Conservation (phyloP, 2,329 filamentous ascomycete genomes). For the Ophiocordyceps unilateralis region DNA sequence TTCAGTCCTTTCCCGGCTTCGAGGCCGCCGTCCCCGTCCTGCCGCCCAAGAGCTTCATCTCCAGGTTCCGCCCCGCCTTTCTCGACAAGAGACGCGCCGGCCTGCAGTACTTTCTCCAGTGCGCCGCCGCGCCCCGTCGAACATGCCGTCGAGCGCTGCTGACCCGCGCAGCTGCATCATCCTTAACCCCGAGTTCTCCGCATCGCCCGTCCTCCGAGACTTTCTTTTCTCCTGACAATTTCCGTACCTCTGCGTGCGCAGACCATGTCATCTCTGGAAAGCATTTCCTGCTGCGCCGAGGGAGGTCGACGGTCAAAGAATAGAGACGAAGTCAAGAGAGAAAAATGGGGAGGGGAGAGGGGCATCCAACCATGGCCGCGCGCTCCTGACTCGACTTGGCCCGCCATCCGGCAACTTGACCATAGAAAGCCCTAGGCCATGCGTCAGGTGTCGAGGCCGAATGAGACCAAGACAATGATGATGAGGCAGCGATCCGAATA, state of each 20-base stretch:
- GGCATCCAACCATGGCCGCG: not conserved
- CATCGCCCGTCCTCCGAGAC: conserved; percentile 8
- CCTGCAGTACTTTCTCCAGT: conserved; percentile 89
- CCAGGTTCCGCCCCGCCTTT: conserved; percentile 70
- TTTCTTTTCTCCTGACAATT: conserved; percentile 8
- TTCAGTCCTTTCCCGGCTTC: conserved; percentile 69
- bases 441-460: not conserved
- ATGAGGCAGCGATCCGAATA: not conserved
- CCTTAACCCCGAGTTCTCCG: conserved; percentile 7
- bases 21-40: conserved; percentile 73
- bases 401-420: not conserved
- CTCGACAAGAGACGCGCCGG: conserved; percentile 70
- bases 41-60: conserved; percentile 81
- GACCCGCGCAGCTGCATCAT: conserved; percentile 7
- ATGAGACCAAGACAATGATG: not conserved
- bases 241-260: no score
- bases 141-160: not conserved
- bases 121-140: conserved; percentile 18
- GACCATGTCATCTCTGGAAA: no score
- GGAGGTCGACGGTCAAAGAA: not conserved
- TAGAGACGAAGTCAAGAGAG: not conserved
- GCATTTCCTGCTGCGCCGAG: no score
- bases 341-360: not conserved
- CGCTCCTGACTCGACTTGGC: not conserved
- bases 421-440: not conserved